phyloP scores from a whole-genome alignment of 177 flowering plant genomes.

The Telopea speciosissima region DNA sequence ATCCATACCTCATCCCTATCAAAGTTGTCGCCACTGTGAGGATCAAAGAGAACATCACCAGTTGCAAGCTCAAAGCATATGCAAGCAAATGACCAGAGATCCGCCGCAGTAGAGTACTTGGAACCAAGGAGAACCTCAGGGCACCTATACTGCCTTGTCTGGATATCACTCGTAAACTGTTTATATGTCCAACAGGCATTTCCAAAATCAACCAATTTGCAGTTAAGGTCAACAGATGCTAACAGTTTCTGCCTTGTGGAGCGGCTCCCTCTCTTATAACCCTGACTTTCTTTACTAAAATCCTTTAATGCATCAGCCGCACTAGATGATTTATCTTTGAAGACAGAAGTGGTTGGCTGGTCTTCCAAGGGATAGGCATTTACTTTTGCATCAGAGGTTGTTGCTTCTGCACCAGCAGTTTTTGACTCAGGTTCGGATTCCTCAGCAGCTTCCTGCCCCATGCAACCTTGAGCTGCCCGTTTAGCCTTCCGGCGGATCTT shows the following conservation, averaged over 20 bases:
- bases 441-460: conserved; percentile 36
- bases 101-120: conserved; percentile 65
- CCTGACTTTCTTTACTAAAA: conserved; percentile 23
- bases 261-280: conserved; percentile 51
- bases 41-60: conserved; percentile 96
- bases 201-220: conserved; percentile 58
- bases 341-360: conserved; percentile 16
- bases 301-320: conserved; percentile 23
- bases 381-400: conserved; percentile 18
- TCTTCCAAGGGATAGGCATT: conserved; percentile 26
- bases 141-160: conserved; percentile 47
- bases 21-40: conserved; percentile 86
- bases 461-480: conserved; percentile 50
- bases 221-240: conserved; percentile 53
- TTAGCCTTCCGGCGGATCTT: conserved; percentile 63
- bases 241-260: conserved; percentile 60
- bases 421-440: conserved; percentile 35
- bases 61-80: conserved; percentile 96
- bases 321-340: conserved; percentile 11
- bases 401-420: conserved; percentile 18
- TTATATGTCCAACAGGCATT: conserved; percentile 59
- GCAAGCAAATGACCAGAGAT: conserved; percentile 96
- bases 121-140: conserved; percentile 50
- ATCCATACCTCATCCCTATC: conserved; percentile 82
- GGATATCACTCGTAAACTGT: conserved; percentile 48